Evolutionary conservation across 108 stramenopile genomes (phyloP), one percentile per base, ranked within the genome.

Genomic region (Skeletonema costatum): DNA sequence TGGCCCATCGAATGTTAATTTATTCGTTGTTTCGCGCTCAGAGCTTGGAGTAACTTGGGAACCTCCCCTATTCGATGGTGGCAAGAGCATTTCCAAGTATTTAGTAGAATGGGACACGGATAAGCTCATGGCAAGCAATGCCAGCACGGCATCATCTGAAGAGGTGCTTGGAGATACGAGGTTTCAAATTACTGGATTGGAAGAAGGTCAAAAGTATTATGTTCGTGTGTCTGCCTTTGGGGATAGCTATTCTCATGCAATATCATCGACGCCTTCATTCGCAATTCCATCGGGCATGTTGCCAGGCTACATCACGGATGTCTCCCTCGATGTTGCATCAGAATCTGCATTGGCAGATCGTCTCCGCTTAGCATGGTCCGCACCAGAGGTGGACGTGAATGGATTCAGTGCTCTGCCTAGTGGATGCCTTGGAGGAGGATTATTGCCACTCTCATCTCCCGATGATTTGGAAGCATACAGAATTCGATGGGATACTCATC

Each of bases 51-150:
- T 92, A 4, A 46, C 46, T 39, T 89, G 88, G 88, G 68, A 74
- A 25, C 74, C 80, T 8, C 87, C 88, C 11, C 71, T 61, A 10
- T 77, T 80, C 70, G 74, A 86, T 46, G 88, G 91, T 35, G 90
- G 91, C 30, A 62, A 68, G 39, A 38, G 68, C 19, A 87, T 92
- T 25, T 75, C 68, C 39, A 87, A 88, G 39, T 92, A 89, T 76
- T 78, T 90, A 38, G 82, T 92, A 14, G 91, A 92, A 71, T 91
- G 89, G 90, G 90, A 92, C 66, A 77, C 62, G 12, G 62, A 77
- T 33, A 64, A 76, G 67, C 39, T 42, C 51, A 81, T 85, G 80
- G 73, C 64, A 16, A 70, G 51, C 48, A 80, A 75, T 19, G 75
- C 83, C 17, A 59, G 74, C 10, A 77, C 71, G n/a, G 50, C 73